phyloP scores from a whole-genome alignment of 2,329 filamentous ascomycete species.

The Diaporthe longicolla region DNA sequence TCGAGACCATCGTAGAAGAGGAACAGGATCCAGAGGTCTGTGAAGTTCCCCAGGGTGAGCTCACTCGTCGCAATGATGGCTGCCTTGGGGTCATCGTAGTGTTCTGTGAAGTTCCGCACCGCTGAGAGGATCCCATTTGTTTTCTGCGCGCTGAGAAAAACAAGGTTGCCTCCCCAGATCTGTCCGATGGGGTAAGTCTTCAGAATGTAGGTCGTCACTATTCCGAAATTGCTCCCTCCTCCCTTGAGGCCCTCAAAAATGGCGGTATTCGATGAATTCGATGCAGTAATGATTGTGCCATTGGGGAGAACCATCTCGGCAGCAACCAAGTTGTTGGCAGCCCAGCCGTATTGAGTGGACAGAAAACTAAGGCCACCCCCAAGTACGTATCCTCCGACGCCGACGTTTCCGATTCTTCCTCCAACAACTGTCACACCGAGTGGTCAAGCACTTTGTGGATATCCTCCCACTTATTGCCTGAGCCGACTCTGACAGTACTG shows the following conservation, averaged over 20 bases:
- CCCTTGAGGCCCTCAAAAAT: conserved; percentile 68
- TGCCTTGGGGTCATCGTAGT: conserved; percentile 72
- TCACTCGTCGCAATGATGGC: conserved; percentile 71
- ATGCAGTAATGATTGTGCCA: conserved; percentile 62
- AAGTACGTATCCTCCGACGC: conserved; percentile 64
- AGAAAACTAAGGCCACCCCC: conserved; percentile 68
- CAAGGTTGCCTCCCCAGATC: conserved; percentile 60
- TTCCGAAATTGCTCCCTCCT: conserved; percentile 70
- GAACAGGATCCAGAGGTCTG: conserved; percentile 72
- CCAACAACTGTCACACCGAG: conserved; percentile 59
- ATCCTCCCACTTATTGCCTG: conserved; percentile 60
- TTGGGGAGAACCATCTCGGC: conserved; percentile 68
- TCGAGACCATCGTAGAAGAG: conserved; percentile 72
- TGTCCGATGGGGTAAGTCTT: conserved; percentile 57
- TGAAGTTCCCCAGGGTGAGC: conserved; percentile 56
- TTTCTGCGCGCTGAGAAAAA: conserved; percentile 52
- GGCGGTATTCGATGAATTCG: conserved; percentile 58
- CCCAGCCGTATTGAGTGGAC: conserved; percentile 65
- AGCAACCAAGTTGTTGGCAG: conserved; percentile 62
- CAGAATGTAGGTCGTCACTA: conserved; percentile 62
- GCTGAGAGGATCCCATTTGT: conserved; percentile 52
- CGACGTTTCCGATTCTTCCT: conserved; percentile 61
- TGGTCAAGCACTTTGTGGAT: conserved; percentile 57
- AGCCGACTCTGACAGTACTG: conserved; percentile 59
- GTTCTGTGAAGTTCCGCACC: conserved; percentile 66